These are phyloP conservation scores for Harringtonia aguacate DNA, from an alignment of 2,329 filamentous ascomycete genomes.

Conservation along the genomic window DNA sequence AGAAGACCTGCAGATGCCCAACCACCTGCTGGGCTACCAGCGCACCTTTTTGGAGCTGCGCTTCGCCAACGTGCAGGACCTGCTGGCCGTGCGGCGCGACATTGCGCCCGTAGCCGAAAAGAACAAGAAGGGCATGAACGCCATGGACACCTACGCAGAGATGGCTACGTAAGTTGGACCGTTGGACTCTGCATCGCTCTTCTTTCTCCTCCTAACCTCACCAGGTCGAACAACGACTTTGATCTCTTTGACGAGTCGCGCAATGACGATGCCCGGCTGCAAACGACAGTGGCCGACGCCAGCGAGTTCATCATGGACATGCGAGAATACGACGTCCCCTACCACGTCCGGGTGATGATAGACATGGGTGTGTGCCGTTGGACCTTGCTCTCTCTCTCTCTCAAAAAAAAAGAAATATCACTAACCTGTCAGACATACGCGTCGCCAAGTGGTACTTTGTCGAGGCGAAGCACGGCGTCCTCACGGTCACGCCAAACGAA, in stretches of 20 bases:
- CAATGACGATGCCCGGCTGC: constrained; percentile 72
- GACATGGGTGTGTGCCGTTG: constrained; percentile 58
- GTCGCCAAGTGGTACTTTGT: constrained; percentile 97
- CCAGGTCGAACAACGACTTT: constrained; percentile 50
- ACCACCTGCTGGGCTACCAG: constrained; percentile 85
- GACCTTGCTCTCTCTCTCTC: too few species aligned
- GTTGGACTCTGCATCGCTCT: background rate
- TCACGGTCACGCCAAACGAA: constrained; percentile 74
- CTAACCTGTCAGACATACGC: constrained; percentile 58
- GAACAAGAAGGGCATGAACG: constrained; percentile 92
- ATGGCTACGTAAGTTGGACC: constrained; percentile 74
- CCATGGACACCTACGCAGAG: constrained; percentile 97
- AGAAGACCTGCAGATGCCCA: constrained; percentile 90
- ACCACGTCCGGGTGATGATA: constrained; percentile 97
- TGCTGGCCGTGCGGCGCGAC: constrained; percentile 73
- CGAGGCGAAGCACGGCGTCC: constrained; percentile 82
- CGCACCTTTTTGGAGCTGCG: constrained; percentile 78
- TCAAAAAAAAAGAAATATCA: background rate
- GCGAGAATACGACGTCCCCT: constrained; percentile 97
- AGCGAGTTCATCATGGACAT: constrained; percentile 98
- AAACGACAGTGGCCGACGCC: constrained; percentile 68
- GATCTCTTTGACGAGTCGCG: constrained; percentile 86
- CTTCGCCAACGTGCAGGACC: constrained; percentile 79
- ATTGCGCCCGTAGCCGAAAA: constrained; percentile 89
- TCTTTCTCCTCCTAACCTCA: background rate